Base-by-base conservation (phyloP, 148 eudicot species). In the Chenopodium formosanum region DNA sequence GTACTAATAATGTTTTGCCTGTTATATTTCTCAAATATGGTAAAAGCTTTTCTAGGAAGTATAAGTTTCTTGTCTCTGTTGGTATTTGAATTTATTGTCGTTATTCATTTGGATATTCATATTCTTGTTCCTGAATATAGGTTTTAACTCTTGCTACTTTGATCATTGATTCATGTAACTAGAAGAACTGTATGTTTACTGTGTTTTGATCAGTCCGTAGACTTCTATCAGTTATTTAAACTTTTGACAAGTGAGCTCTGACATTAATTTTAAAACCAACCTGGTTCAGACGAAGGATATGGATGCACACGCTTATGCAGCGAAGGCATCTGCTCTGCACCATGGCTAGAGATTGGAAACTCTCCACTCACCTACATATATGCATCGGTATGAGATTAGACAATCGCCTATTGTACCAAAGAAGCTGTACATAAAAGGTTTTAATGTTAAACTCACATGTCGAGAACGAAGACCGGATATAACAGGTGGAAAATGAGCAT, bases 311-410 rank as follows among this genome's bases (percentile, higher is more conserved):
- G 91, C 74, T 90, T 94, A 44, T 93, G 93, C 74, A 90, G 84
- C 0, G 94, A 83, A 74, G 90, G 85, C 66, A 70, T 83, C 85
- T 86, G 91, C 58, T 91, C 94, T 70, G 88, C 93, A 77, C 90
- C 88, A 76, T 87, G 86, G 67, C 65, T 83, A 47, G 93, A 84
- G 79, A 91, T 81, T 23, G 93, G 92, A 78, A 96, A 88, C 86
- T 96, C 99, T 40, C 97, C 95, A 76, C 98, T 94, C 17, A 93
- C 98, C 98, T 94, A 88, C 85, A 73, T 78, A 37, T 73, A 82
- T 48, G 10, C 46, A 48, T 81, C 20, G 63, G 76, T 1, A 48
- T 10, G 31, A n/a, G 25, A n/a, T 64, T 65, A 71, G 10, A 69
- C 37, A 2, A 72, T 53, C 7, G 23, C 34, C 17, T 8, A 20